phyloP scores from a whole-genome alignment of 2,329 filamentous ascomycete genomes.

The Ophiostoma sp. region DNA sequence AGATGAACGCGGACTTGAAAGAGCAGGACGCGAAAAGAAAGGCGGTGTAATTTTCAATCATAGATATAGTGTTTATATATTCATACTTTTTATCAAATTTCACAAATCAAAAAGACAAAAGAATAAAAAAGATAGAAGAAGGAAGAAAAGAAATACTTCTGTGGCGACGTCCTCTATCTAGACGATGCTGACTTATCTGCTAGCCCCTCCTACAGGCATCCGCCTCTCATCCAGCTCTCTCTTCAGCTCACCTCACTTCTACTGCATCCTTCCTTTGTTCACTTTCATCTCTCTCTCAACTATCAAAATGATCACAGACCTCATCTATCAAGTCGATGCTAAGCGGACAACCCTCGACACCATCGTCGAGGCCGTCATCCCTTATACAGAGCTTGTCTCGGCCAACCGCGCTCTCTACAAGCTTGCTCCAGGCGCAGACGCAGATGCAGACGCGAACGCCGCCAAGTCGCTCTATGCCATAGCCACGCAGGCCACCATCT shows the following conservation, averaged over 20 bases:
- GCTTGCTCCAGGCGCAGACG: constrained; percentile 35
- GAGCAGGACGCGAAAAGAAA: not conserved
- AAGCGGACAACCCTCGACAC: constrained; percentile 43
- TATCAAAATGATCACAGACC: constrained; percentile 33
- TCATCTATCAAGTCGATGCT: constrained; percentile 43
- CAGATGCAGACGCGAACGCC: constrained; percentile 29
- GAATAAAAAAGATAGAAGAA: too few relatives aligned
- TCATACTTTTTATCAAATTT: not conserved
- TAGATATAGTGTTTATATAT: not conserved
- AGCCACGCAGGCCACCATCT: constrained; percentile 61
- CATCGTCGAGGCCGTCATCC: constrained; percentile 43
- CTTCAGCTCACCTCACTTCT: not conserved
- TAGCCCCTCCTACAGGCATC: not conserved
- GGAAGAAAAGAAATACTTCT: too few relatives aligned
- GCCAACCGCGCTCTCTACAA: constrained; percentile 56
- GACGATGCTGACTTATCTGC: not conserved
- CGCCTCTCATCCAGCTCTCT: not conserved
- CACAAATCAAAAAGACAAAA: not conserved
- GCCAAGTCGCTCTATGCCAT: constrained; percentile 42
- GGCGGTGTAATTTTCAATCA: not conserved
- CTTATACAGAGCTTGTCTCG: constrained; percentile 47
- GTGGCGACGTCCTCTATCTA: not conserved
- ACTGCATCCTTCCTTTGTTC: not conserved
- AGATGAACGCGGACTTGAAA: constrained; percentile 29
- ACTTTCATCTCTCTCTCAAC: not conserved